Evolutionary conservation across 1,139 yeast genomes (phyloP), one percentile per base, ranked within the genome.

Genomic region (Yamadazyma atmosphaerica): DNA sequence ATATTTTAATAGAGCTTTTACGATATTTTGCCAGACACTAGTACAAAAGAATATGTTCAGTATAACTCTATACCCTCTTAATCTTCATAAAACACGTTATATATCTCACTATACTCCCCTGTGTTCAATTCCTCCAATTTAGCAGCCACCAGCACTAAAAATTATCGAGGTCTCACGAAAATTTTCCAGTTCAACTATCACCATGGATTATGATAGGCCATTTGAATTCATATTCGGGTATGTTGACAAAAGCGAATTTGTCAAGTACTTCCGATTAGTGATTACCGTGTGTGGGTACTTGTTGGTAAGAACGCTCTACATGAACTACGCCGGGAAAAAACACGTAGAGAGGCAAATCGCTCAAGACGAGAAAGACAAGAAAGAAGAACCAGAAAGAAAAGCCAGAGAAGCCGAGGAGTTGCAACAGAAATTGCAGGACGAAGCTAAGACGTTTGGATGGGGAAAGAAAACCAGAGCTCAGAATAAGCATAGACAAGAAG

Each of bases 391-490:
- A 10, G 72, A 67, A 13, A 56, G 50, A 40, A 69, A 66, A 28
- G 56, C 56, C 39, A 44, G 68, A 34, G 67, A 55, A 40, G 52
- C 49, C 38, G 56, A 58, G 40, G 65, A 59, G 36, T 49, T 50
- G 26, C 58, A 54, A 34, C 64, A 64, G 37, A 59, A 57, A 34
- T 55, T 68, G 43, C 58, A 59, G 37, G 44, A 50, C 15, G 78
- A 72, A 50, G 76, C 79, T 33, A 57, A 67, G 33, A 55, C 72
- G 7, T 83, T 84, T 66, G 90, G 92, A 16, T 84, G 89, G 88
- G 92, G 92, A 40, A 84, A 83, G 57, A 73, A 74, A 54, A 83
- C 90, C 8, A 75, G 89, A 63, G 68, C 70, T 48, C 69, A 57
- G 40, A 79, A 77, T 34, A 75, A 77, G 61, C 64, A 68, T 43